Evolutionary conservation across 202 grass and related monocot species (phyloP).

Genomic region (Schoenoplectus tabernaemontani): DNA sequence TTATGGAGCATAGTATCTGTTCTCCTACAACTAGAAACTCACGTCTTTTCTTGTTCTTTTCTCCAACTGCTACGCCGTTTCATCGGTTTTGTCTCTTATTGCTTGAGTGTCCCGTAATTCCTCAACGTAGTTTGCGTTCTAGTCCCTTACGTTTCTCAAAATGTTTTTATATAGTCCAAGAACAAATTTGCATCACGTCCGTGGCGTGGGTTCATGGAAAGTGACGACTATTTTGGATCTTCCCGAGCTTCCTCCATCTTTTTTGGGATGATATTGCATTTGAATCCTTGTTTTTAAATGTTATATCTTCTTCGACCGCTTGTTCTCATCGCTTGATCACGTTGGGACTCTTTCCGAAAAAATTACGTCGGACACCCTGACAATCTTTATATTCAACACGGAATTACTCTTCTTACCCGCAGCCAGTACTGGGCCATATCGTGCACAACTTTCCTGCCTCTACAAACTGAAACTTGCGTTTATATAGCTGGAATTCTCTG

Average conservation of each 20-base stretch:
- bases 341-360: neutral
- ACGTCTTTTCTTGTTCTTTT: neutral
- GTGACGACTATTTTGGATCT: neutral
- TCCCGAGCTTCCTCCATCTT: neutral
- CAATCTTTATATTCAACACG: neutral
- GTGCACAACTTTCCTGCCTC: no score
- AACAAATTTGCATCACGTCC: neutral
- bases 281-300: neutral
- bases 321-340: conserved; percentile 11
- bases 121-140: neutral
- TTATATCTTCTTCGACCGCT: neutral
- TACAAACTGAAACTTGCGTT: no score
- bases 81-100: neutral
- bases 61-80: neutral
- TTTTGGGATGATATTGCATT: neutral
- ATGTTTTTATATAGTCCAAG: neutral
- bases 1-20: neutral
- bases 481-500: no score
- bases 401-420: neutral
- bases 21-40: neutral
- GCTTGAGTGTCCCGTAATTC: no score
- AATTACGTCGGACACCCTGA: neutral
- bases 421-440: neutral
- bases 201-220: neutral
- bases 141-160: neutral